Evolutionary conservation across 192 early-diverging fungal species (phyloP), one percentile per base, ranked within the genome.

Genomic region (Backusella tuberculispora): DNA sequence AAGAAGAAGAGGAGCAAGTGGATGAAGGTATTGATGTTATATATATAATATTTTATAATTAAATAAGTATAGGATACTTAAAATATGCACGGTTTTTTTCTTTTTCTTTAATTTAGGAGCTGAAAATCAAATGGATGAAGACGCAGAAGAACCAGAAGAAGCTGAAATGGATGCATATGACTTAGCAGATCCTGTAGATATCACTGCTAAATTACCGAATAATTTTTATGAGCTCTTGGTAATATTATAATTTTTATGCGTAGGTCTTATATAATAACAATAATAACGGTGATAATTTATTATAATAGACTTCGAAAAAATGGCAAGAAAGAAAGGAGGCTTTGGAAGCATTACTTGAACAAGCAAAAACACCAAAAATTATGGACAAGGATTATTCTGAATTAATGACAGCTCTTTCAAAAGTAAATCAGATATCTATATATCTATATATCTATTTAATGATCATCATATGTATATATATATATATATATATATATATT

Each of bases 291-390:
- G 1, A 63, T 50, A n/a, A 75, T 19, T 40, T 83, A 2, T 66
- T 15, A 2, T 14, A 44, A 6, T 71, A 89, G 84, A 75, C 76
- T 2, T 94, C 96, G 6, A 85, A 90, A 48, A 98, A 98, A 76
- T 99, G 98, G 98, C 91, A 97, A 81, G 97, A 98, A 77, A 88
- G 98, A 77, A 97, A 97, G 74, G 96, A 98, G 73, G 95, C 90
- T 0, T 74, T 98, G 45, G 95, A 96, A 63, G 86, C 78, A 12
- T 78, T 99, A 34, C 73, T 94, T 6, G 90, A 81, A 40, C 78
- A 94, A 5, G 81, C 90, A 17, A 91, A 92, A 72, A 82, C 87
- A 5, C 94, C 93, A 8, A 94, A 91, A 71, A 88, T 96, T 17
- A 83, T 87, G 15, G 95, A 95, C 63, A 89, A 85, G 29, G 77